phyloP scores from a whole-genome alignment of 768 basidiomycete species.

The Hericium alpestre region DNA sequence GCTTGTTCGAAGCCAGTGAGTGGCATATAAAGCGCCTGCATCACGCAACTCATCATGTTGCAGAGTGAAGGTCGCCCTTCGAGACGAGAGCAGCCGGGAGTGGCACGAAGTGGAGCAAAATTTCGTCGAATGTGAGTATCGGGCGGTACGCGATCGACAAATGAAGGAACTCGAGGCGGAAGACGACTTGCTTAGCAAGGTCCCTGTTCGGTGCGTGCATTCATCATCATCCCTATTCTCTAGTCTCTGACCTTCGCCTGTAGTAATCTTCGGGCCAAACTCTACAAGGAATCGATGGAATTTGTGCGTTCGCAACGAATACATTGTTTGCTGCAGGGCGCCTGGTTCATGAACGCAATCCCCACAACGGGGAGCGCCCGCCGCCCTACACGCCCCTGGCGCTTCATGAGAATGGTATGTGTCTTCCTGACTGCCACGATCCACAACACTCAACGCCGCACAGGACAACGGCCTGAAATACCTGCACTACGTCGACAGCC shows the following conservation, averaged over 20 bases:
- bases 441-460: background rate
- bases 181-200: conserved; percentile 78
- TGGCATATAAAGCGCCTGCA: conserved; percentile 11
- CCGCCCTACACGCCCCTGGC: conserved; percentile 61
- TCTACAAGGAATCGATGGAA: conserved; percentile 84
- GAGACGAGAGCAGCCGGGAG: conserved; percentile 58
- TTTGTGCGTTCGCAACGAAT: conserved; percentile 85
- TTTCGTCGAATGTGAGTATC: conserved; percentile 75
- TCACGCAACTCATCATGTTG: background rate
- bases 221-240: background rate
- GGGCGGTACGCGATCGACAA: conserved; percentile 76
- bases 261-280: conserved; percentile 74
- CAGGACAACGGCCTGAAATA: conserved; percentile 73
- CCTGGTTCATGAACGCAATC: conserved; percentile 84
- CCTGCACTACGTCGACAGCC: conserved; percentile 78
- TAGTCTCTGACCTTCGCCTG: background rate
- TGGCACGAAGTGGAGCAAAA: conserved; percentile 83
- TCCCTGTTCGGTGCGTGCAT: conserved; percentile 64
- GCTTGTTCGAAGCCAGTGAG: conserved; percentile 77
- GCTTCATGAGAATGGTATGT: conserved; percentile 75
- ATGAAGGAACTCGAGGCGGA: conserved; percentile 85
- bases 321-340: conserved; percentile 78
- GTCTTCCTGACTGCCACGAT: background rate
- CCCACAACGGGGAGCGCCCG: conserved; percentile 35
- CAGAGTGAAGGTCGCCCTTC: conserved; percentile 70